phyloP scores from a whole-genome alignment of 1,139 yeast species.

The Debaryomyces udenii region DNA sequence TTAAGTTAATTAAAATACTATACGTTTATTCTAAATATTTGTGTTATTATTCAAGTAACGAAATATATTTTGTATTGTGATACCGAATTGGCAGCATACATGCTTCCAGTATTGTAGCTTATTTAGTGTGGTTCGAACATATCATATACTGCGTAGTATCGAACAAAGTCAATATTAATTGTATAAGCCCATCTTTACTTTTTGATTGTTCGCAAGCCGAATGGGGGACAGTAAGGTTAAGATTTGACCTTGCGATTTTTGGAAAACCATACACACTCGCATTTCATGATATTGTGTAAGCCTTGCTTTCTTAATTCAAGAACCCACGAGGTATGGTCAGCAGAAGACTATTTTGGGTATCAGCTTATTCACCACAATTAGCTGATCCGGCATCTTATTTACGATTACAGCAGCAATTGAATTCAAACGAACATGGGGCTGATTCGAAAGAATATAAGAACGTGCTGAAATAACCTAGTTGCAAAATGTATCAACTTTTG shows the following conservation, averaged over 20 bases:
- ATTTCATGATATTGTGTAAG: neutral
- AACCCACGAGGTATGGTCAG: neutral
- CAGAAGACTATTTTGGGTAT: neutral
- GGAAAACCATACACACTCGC: too few relatives aligned
- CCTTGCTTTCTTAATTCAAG: neutral
- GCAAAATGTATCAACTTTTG: neutral
- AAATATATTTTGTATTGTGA: constrained; percentile 1
- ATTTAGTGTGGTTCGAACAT: too few relatives aligned
- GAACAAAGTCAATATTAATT: too few relatives aligned
- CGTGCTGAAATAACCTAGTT: neutral
- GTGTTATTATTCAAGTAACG: neutral
- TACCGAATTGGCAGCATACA: too few relatives aligned
- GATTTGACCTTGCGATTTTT: too few relatives aligned
- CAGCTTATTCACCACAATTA: neutral
- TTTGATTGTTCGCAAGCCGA: too few relatives aligned
- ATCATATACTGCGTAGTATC: too few relatives aligned
- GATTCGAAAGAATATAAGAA: neutral
- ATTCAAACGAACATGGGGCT: neutral
- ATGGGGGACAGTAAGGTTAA: too few relatives aligned
- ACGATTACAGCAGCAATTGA: neutral
- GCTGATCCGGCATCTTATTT: neutral
- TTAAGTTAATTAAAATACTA: constrained; percentile 14
- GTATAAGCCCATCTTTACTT: too few relatives aligned
- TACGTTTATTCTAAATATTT: too few relatives aligned
- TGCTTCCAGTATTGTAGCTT: too few relatives aligned